Evolutionary conservation across 164 flowering plant species (phyloP).

Genomic region (Magnolia kwangsiensis): DNA sequence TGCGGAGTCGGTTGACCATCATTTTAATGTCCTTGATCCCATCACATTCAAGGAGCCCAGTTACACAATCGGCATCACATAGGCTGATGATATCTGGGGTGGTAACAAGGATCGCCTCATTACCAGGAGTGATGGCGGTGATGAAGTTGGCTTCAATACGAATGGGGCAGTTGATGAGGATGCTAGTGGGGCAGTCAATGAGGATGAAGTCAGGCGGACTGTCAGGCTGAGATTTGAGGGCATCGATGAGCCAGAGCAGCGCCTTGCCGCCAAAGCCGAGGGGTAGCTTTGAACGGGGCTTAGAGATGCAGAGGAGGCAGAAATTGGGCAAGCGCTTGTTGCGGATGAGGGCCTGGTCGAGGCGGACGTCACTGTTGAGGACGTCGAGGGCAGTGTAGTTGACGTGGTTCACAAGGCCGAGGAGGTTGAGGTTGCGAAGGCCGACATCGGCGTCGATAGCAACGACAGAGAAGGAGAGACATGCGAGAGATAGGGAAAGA

Average conservation of each 20-base stretch:
- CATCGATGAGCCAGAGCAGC: slow-evolving; percentile 84
- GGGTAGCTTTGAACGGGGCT: slow-evolving; percentile 85
- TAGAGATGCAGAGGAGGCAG: slow-evolving; percentile 82
- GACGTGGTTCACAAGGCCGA: slow-evolving; percentile 90
- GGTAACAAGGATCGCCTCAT: slow-evolving; percentile 89
- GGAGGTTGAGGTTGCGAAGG: slow-evolving; percentile 90
- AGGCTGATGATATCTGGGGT: slow-evolving; percentile 89
- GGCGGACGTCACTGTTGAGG: slow-evolving; percentile 86
- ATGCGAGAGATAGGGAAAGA: no score
- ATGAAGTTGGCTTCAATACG: slow-evolving; percentile 97
- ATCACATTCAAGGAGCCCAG: slow-evolving; percentile 88
- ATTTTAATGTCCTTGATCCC: slow-evolving; percentile 97
- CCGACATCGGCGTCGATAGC: slow-evolving; percentile 97
- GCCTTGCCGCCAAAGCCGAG: slow-evolving; percentile 92
- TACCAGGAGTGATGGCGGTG: slow-evolving; percentile 94
- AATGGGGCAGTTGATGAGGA: no score
- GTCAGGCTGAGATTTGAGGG: slow-evolving; percentile 60
- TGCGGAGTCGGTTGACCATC: slow-evolving; percentile 92
- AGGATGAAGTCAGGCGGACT: slow-evolving; percentile 80
- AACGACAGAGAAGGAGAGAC: slow-evolving; percentile 90
- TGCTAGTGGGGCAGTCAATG: slow-evolving; percentile 95
- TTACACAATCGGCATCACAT: slow-evolving; percentile 92
- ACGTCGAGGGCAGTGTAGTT: slow-evolving; percentile 94
- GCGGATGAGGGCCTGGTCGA: slow-evolving; percentile 85
- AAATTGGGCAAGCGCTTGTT: slow-evolving; percentile 95